Evolutionary conservation across 805 yeast genomes (phyloP), one percentile per base, ranked within the genome.

Genomic region (Candida saitoana): DNA sequence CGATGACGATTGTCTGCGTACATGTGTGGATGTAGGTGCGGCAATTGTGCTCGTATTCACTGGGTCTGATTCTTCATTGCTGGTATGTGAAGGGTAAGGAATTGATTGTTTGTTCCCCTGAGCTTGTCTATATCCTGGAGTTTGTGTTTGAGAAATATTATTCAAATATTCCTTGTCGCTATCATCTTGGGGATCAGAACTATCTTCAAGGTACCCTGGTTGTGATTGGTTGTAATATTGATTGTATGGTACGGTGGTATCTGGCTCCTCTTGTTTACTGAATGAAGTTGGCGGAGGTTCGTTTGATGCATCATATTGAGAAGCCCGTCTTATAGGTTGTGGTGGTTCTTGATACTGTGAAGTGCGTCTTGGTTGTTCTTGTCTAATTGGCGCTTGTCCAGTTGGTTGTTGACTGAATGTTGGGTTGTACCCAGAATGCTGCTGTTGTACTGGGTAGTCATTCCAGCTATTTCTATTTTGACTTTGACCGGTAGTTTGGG

Each of bases 1-100:
- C 6, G 47, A 24, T n/a, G 48, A 39, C n/a, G 43, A 35, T 11
- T 44, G 45, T 24, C 49, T 37, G 34, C 48, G 36, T 2, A 42
- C 18, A 18, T 22, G 16, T 18, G 41, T 12, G 24, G 18, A 15
- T 16, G 29, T 18, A 1, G 42, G 41, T 22, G n/a, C 16, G 5
- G 11, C n/a, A 29, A 5, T 14, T 29, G 32, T 6, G 11, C 5
- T 29, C 16, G 5, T 6, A 14, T 29, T 22, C 27, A 7, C 27
- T 6, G 27, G 27, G 27, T 22, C 27, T 6, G 27, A 32, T 27
- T 46, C 31, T 18, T 15, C 15, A 25, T 15, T 17, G 8, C n/a
- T 14, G 17, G 19, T 16, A 12, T 22, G 12, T 18, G 16, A 19
- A 32, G 42, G 38, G 6, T 29, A 18, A 18, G 37, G 22, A 18